Conservation (phyloP, 2,329 filamentous ascomycete species). For the Chalaropsis ovoidea region DNA sequence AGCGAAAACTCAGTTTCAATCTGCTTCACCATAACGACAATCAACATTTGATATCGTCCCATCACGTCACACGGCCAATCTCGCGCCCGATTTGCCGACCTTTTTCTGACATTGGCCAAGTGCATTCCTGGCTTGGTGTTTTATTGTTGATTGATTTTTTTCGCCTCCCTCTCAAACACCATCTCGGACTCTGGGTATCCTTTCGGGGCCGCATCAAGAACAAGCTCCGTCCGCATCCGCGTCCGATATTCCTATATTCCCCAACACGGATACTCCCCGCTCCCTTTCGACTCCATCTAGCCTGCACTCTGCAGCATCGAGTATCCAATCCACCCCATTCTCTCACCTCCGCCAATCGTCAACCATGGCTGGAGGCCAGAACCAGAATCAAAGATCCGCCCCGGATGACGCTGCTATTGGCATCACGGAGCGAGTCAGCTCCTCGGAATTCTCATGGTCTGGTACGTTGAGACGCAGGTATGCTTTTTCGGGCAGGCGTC, state of each 20-base stretch:
- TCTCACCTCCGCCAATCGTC: not conserved
- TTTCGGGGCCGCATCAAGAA: slow-evolving; percentile 14
- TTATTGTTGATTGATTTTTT: not conserved
- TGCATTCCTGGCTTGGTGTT: no score
- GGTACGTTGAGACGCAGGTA: slow-evolving; percentile 29
- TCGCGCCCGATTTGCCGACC: not conserved
- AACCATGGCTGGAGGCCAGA: not conserved
- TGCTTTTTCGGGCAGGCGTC: not conserved
- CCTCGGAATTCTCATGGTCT: slow-evolving; percentile 34
- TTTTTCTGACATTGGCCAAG: slow-evolving; percentile 1
- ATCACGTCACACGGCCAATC: not conserved
- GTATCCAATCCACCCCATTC: not conserved
- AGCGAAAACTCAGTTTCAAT: slow-evolving; percentile 3
- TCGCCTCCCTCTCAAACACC: not conserved
- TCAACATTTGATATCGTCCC: not conserved
- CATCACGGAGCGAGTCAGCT: slow-evolving; percentile 36
- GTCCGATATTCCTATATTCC: not conserved
- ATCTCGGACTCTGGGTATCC: not conserved
- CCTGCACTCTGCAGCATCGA: not conserved
- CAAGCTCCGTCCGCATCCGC: not conserved
- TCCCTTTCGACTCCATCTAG: not conserved
- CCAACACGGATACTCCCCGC: not conserved
- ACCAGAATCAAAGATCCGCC: slow-evolving; percentile 25
- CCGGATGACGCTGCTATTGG: slow-evolving; percentile 34
- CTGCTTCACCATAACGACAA: not conserved